A percentile compares a stretch with the other conserved stretches of the same genome.
phyloP scores from a whole-genome alignment of 2,329 filamentous ascomycete species.

The Fusarium duplospermum region DNA sequence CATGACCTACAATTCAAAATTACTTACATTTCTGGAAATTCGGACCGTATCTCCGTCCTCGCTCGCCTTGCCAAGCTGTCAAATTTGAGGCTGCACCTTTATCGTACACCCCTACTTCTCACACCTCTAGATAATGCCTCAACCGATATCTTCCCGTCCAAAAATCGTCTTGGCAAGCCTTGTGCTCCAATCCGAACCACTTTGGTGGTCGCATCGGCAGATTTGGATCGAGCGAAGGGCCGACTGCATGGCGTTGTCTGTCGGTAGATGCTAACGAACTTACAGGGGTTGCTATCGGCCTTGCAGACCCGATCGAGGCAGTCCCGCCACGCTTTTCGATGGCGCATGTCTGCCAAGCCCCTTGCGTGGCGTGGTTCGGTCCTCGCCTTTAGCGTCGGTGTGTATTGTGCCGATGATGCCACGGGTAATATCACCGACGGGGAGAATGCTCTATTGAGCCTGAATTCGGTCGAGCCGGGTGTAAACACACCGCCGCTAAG shows the following conservation, averaged over 20 bases:
- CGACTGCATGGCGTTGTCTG: slow-evolving; percentile 2
- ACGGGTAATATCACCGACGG: background rate
- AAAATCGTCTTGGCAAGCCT: background rate
- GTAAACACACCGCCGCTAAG: background rate
- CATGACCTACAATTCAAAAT: background rate
- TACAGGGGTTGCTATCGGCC: background rate
- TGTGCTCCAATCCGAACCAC: background rate
- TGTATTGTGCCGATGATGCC: background rate
- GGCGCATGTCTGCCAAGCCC: background rate
- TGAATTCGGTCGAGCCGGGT: background rate
- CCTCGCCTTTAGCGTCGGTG: background rate
- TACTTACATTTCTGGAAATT: background rate
- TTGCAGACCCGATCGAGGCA: background rate
- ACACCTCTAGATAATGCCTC: background rate
- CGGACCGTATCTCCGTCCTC: background rate
- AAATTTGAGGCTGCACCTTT: background rate
- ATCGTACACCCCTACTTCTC: background rate
- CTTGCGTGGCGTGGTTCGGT: background rate
- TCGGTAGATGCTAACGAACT: slow-evolving; percentile 7
- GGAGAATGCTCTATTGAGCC: background rate
- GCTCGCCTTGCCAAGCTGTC: background rate
- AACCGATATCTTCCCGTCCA: background rate
- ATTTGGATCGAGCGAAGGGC: background rate
- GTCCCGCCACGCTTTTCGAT: background rate
- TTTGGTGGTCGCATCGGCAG: background rate